Percentiles rank a stretch among this genome's conserved stretches.
Conservation (phyloP, 2,329 filamentous ascomycete genomes). For the Monilinia vaccinii-corymbosi region DNA sequence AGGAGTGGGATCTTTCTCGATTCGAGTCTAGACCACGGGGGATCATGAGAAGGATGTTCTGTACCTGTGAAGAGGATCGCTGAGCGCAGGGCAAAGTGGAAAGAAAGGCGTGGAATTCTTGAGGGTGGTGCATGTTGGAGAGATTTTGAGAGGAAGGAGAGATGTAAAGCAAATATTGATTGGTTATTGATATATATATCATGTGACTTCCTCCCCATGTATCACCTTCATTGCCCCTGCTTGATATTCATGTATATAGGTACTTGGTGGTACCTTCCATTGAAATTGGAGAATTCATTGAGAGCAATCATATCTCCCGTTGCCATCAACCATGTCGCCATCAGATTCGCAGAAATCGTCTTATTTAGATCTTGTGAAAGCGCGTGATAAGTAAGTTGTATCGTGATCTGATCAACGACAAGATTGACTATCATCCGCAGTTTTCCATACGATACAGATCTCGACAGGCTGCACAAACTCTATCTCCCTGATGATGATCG, state of each 20-base stretch:
- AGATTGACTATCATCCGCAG: background rate
- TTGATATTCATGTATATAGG: background rate
- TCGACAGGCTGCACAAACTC: slow-evolving; percentile 34
- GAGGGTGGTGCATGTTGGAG: too few relatives aligned
- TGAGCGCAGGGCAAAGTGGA: too few relatives aligned
- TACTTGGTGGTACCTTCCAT: background rate
- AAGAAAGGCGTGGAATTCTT: too few relatives aligned
- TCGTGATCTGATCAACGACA: background rate
- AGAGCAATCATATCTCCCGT: background rate
- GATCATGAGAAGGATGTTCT: too few relatives aligned
- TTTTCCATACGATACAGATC: slow-evolving; percentile 13
- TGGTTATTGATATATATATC: too few relatives aligned
- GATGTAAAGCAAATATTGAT: too few relatives aligned
- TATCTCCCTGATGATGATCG: slow-evolving; percentile 36
- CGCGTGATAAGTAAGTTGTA: slow-evolving; percentile 34
- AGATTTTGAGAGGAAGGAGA: too few relatives aligned
- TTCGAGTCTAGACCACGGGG: too few relatives aligned
- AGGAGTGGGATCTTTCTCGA: too few relatives aligned
- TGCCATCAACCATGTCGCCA: background rate
- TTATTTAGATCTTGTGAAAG: slow-evolving; percentile 33
- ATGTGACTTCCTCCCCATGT: too few relatives aligned
- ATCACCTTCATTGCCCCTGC: background rate
- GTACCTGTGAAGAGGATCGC: too few relatives aligned
- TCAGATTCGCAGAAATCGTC: slow-evolving; percentile 10
- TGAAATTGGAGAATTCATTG: background rate